A percentile compares a stretch with the other conserved stretches of the same genome.
phyloP scores from a whole-genome alignment of 495 filamentous ascomycete genomes.

The Gamarada debralockiae region DNA sequence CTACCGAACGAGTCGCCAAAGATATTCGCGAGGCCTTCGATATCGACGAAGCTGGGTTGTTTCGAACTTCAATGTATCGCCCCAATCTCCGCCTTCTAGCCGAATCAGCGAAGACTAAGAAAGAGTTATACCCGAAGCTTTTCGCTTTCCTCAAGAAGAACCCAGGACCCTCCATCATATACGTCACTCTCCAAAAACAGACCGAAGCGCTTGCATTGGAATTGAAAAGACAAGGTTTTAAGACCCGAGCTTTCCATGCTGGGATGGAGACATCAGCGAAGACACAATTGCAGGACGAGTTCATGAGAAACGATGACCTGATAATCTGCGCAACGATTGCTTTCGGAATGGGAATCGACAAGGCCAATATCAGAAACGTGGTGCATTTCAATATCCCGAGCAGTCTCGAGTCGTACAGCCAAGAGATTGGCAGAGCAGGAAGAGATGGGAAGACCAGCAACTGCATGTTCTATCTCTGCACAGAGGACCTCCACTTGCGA shows the following conservation, averaged over 20 bases:
- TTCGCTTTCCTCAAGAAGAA: constrained; percentile 42
- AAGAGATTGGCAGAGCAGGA: constrained; percentile 56
- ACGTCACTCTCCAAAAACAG: constrained; percentile 50
- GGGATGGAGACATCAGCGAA: constrained; percentile 42
- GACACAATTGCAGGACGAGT: constrained; percentile 43
- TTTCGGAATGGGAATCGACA: constrained; percentile 60
- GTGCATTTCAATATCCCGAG: constrained; percentile 52
- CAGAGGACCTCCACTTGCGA: constrained; percentile 44
- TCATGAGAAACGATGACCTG: constrained; percentile 42
- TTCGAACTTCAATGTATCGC: constrained; percentile 53
- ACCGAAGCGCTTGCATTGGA: constrained; percentile 38
- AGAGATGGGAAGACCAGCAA: constrained; percentile 46
- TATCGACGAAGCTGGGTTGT: constrained; percentile 43
- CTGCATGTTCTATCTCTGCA: constrained; percentile 52
- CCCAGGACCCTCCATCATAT: constrained; percentile 51
- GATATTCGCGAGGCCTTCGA: constrained; percentile 51
- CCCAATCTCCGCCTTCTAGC: constrained; percentile 50
- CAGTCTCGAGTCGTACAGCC: constrained; percentile 55
- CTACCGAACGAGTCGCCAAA: constrained; percentile 47
- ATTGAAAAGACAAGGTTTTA: constrained; percentile 33
- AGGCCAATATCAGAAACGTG: constrained; percentile 54
- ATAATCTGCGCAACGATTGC: constrained; percentile 58
- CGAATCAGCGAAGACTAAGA: constrained; percentile 33
- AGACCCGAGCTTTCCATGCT: constrained; percentile 46
- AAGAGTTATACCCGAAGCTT: constrained; percentile 40